Percentiles rank a stretch among this genome's conserved stretches.
phyloP scores from a whole-genome alignment of 768 basidiomycete species.

The Leccinellum luteum region DNA sequence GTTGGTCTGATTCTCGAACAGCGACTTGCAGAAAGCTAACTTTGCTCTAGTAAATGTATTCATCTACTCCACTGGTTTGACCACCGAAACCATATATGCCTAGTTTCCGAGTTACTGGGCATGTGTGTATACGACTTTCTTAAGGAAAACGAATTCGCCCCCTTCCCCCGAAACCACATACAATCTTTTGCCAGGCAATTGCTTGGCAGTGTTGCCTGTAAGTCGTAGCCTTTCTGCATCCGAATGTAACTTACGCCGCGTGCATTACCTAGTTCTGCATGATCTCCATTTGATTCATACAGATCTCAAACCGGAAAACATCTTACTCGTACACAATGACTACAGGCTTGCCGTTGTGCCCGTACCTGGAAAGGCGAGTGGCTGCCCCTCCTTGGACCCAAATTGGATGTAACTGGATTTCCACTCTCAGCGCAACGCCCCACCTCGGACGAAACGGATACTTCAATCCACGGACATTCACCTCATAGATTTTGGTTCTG shows the following conservation, averaged over 20 bases:
- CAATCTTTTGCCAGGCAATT: conserved; percentile 93
- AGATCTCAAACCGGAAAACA: conserved; percentile 99
- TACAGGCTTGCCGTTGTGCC: conserved; percentile 60
- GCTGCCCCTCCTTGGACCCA: neutral
- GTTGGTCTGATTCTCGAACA: conserved; percentile 48
- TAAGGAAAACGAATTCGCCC: conserved; percentile 95
- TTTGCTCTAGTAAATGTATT: conserved; percentile 82
- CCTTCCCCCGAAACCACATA: conserved; percentile 95
- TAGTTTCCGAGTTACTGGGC: conserved; percentile 93
- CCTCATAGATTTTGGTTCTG: conserved; percentile 97
- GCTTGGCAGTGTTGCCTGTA: conserved; percentile 91
- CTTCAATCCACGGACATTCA: conserved; percentile 88
- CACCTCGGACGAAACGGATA: conserved; percentile 70
- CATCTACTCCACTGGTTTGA: conserved; percentile 94
- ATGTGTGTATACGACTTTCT: conserved; percentile 99
- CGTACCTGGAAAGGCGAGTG: conserved; percentile 61
- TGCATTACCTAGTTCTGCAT: conserved; percentile 69
- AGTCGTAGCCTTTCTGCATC: conserved; percentile 33
- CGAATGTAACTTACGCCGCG: neutral
- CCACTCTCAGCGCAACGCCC: conserved; percentile 54
- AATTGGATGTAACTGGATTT: conserved; percentile 11
- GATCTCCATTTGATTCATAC: conserved; percentile 91
- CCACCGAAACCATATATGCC: conserved; percentile 94
- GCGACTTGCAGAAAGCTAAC: conserved; percentile 21
- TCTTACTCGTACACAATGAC: conserved; percentile 86